Conservation (phyloP, 345 rosid species). For the Eucalyptus polybractea region DNA sequence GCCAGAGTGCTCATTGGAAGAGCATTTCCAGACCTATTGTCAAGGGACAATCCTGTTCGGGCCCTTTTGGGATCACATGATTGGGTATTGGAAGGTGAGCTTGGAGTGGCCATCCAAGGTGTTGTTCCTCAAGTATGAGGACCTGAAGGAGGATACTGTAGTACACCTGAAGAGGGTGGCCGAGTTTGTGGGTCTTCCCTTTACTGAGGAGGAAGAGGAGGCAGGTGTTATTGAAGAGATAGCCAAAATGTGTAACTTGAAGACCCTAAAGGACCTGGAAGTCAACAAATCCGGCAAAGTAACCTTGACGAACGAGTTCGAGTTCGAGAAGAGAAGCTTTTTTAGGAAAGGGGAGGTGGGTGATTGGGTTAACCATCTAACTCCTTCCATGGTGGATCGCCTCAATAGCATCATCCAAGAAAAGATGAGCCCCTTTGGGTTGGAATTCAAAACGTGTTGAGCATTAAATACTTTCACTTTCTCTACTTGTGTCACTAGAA, state of each 20-base stretch:
- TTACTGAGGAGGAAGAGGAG: not conserved
- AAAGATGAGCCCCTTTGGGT: not conserved
- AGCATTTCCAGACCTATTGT: not conserved
- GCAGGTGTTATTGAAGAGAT: not conserved
- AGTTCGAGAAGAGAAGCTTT: not conserved
- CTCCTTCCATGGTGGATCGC: not conserved
- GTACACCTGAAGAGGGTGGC: not conserved
- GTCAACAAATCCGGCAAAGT: not conserved
- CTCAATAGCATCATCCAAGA: not conserved
- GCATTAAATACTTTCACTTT: not conserved
- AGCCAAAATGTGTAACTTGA: not conserved
- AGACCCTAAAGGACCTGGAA: not conserved
- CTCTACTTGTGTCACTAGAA: not conserved
- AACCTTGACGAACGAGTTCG: accelerated
- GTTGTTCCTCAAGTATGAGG: constrained; percentile 17
- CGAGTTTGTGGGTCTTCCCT: not conserved
- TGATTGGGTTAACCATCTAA: not conserved
- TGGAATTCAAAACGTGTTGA: not conserved
- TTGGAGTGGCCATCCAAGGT: constrained; percentile 4
- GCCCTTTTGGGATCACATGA: constrained; percentile 23
- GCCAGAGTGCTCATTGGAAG: not conserved
- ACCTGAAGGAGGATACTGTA: constrained; percentile 5
- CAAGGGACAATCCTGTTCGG: constrained; percentile 5
- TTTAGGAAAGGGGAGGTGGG: not conserved
- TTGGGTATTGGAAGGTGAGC: constrained; percentile 19